Percentiles rank a stretch among this genome's conserved stretches.
Conservation (phyloP, 352 stramenopile genomes). For the Globisporangium nodosum region DNA sequence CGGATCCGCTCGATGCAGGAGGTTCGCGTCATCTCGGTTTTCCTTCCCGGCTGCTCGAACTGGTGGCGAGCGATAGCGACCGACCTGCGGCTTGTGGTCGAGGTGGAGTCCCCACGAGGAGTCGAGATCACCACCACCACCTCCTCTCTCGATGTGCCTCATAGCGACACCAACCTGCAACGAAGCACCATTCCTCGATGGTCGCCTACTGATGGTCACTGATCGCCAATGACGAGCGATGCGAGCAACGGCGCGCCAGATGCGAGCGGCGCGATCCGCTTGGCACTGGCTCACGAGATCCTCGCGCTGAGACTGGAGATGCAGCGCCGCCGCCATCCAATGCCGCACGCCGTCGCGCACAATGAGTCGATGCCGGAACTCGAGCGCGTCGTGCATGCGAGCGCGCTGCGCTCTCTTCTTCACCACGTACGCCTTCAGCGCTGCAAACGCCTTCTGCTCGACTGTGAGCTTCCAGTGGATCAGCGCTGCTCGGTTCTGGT, state of each 20-base stretch:
- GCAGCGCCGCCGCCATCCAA: conserved; percentile 15
- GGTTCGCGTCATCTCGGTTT: neutral
- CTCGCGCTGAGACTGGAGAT: conserved; percentile 13
- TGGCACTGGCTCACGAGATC: conserved; percentile 3
- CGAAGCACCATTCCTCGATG: neutral
- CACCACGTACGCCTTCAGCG: conserved; percentile 3
- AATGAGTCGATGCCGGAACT: conserved; percentile 15
- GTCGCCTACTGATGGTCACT: conserved; percentile 2
- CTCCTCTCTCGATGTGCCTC: neutral
- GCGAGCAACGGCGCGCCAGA: conserved; percentile 15
- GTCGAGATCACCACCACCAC: neutral
- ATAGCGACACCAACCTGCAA: neutral
- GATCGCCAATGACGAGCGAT: conserved; percentile 17
- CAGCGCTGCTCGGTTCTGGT: conserved; percentile 10
- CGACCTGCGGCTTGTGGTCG: neutral
- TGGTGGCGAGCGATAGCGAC: conserved; percentile 1
- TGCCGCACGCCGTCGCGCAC: conserved; percentile 13
- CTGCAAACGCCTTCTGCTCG: conserved; percentile 9
- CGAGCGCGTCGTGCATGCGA: conserved; percentile 13
- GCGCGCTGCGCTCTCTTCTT: conserved; percentile 8
- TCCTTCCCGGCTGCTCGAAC: neutral
- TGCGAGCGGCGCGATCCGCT: conserved; percentile 6
- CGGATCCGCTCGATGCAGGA: neutral
- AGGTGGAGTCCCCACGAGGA: neutral
- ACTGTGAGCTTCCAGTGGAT: conserved; percentile 19